Evolutionary conservation across 208 protist genomes (phyloP).

Genomic region (Leptomonas pyrrhocoris): DNA sequence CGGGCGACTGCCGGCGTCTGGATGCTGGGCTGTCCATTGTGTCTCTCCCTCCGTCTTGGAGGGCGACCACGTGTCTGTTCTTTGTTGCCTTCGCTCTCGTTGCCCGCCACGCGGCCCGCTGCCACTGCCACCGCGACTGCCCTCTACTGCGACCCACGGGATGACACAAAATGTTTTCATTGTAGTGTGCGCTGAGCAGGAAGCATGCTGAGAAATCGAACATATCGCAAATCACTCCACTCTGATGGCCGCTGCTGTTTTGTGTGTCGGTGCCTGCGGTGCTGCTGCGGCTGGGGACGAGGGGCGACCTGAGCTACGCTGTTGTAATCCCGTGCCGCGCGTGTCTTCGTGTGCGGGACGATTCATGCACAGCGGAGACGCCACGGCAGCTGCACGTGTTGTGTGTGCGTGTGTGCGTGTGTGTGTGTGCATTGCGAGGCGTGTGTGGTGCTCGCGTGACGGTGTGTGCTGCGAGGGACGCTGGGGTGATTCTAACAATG

Average conservation of each 20-base stretch:
- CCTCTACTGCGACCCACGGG: not conserved
- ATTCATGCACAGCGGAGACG: conserved; percentile 69
- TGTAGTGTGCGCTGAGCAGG: conserved; percentile 37
- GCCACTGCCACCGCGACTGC: not conserved
- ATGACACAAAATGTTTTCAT: conserved; percentile 30
- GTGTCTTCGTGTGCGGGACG: conserved; percentile 32
- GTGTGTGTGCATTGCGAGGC: no score
- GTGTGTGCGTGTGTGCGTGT: conserved; percentile 1
- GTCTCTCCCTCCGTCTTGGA: not conserved
- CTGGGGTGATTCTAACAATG: conserved; percentile 21
- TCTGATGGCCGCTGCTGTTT: conserved; percentile 18
- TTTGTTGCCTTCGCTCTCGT: not conserved
- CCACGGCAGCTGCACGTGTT: not conserved
- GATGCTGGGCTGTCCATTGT: not conserved
- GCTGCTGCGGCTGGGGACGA: not conserved
- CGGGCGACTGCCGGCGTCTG: not conserved
- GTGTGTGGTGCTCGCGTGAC: no score
- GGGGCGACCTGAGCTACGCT: conserved; percentile 8
- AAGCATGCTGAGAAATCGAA: conserved; percentile 37
- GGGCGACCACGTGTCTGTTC: not conserved
- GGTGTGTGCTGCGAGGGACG: not conserved
- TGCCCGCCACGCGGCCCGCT: not conserved
- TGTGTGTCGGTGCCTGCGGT: not conserved
- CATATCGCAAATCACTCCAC: conserved; percentile 41
- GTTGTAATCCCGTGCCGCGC: conserved; percentile 52